These are phyloP conservation scores for Yamadazyma laniorum DNA, from an alignment of 805 yeast genomes.

Conservation along the genomic window DNA sequence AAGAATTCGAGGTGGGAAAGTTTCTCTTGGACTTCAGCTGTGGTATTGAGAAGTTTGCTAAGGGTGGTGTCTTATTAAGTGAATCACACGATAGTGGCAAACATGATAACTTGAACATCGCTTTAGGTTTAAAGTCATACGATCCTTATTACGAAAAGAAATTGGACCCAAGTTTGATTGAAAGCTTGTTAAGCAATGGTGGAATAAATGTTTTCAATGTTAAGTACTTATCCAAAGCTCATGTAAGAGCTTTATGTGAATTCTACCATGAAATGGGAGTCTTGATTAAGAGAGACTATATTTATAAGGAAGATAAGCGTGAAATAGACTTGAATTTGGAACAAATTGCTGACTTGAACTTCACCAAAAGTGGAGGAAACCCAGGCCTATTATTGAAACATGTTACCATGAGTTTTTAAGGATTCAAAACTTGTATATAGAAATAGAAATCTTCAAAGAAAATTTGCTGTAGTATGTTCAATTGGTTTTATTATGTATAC, in stretches of 20 bases:
- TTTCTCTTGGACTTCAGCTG: slow-evolving; percentile 52
- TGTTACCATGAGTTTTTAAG: slow-evolving; percentile 25
- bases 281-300: slow-evolving; percentile 33
- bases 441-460: slow-evolving; percentile 1
- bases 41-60: slow-evolving; percentile 51
- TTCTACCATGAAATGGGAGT: slow-evolving; percentile 34
- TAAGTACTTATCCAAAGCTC: slow-evolving; percentile 27
- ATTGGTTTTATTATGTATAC: slow-evolving; percentile 8
- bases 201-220: slow-evolving; percentile 29
- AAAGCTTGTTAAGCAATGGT: slow-evolving; percentile 34
- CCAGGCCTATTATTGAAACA: slow-evolving; percentile 36
- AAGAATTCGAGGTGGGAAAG: slow-evolving; percentile 62
- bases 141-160: slow-evolving; percentile 53
- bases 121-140: slow-evolving; percentile 49
- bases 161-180: slow-evolving; percentile 57
- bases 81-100: slow-evolving; percentile 55
- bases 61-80: slow-evolving; percentile 67
- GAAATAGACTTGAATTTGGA: slow-evolving; percentile 19
- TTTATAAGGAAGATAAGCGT: slow-evolving; percentile 20
- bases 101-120: slow-evolving; percentile 55
- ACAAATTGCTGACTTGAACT: slow-evolving; percentile 28
- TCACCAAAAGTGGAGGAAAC: slow-evolving; percentile 38
- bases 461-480: too few relatives aligned
- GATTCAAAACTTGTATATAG: neutral
- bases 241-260: slow-evolving; percentile 28